Conservation (phyloP, 2,329 filamentous ascomycete genomes). For the Tolypocladium nubicola region DNA sequence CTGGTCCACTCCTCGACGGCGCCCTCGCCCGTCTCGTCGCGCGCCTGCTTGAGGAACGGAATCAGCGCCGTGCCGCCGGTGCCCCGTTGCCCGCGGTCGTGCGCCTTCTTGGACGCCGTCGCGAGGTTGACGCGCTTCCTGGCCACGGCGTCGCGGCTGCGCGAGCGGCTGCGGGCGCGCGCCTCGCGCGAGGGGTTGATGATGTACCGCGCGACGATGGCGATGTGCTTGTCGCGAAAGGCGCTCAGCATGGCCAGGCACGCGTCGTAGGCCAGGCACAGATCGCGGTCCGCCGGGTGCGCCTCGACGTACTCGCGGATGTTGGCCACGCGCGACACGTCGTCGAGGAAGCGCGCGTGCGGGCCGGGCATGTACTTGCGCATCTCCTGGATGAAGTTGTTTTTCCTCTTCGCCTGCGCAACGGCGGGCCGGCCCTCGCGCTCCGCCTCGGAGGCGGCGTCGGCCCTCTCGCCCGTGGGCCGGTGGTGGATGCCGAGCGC, state of each 20-base stretch:
- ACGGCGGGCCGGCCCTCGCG: conserved; percentile 19
- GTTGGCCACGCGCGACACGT: conserved; percentile 71
- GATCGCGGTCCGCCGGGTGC: conserved; percentile 47
- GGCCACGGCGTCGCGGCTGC: conserved; percentile 38
- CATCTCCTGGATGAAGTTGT: conserved; percentile 97
- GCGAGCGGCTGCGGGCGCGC: conserved; percentile 50
- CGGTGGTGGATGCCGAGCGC: conserved; percentile 82
- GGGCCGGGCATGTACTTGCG: conserved; percentile 91
- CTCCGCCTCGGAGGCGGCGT: conserved; percentile 27
- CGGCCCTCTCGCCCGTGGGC: conserved; percentile 66
- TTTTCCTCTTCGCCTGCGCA: too few relatives aligned
- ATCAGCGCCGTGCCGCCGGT: conserved; percentile 92
- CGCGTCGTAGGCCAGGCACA: conserved; percentile 80
- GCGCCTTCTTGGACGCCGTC: conserved; percentile 39
- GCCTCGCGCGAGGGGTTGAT: conserved; percentile 76
- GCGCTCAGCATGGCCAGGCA: conserved; percentile 61
- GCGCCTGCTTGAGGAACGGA: conserved; percentile 89
- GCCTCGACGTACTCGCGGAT: conserved; percentile 72
- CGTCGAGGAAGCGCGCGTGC: conserved; percentile 79
- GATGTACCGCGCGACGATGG: conserved; percentile 93
- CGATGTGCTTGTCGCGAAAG: conserved; percentile 89
- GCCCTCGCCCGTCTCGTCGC: conserved; percentile 91
- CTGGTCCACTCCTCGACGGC: conserved; percentile 60
- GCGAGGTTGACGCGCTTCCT: conserved; percentile 50
- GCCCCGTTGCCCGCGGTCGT: conserved; percentile 59